phyloP scores from a whole-genome alignment of 179 eudicot genomes.

The Beta macrorhiza region DNA sequence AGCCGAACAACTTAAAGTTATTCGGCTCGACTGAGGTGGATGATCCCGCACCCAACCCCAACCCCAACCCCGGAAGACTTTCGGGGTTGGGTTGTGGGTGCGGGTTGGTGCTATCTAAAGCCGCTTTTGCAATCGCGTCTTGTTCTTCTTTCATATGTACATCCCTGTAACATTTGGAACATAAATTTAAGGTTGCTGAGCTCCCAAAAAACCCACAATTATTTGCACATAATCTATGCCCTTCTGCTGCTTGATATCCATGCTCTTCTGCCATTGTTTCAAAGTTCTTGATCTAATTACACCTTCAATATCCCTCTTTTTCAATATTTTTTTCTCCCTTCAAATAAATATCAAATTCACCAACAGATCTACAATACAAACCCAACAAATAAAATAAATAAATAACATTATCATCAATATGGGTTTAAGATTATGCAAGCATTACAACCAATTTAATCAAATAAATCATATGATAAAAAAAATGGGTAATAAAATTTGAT shows the following conservation, averaged over 20 bases:
- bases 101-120: conserved; percentile 21
- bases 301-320: neutral
- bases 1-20: neutral
- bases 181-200: conserved; percentile 47
- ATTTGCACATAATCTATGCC: conserved; percentile 47
- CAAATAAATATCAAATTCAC: neutral
- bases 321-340: neutral
- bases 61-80: neutral
- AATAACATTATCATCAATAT: neutral
- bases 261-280: conserved; percentile 50
- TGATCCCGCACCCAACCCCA: neutral
- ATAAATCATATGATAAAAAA: neutral
- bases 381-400: neutral
- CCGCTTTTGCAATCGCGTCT: conserved; percentile 42
- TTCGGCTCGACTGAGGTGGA: neutral
- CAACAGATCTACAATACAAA: conserved; percentile 20
- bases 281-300: neutral
- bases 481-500: too few species aligned
- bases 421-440: too few species aligned
- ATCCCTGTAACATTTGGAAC: conserved; percentile 55
- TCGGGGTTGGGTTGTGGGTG: neutral
- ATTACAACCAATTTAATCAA: neutral
- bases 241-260: conserved; percentile 41
- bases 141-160: conserved; percentile 38
- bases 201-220: conserved; percentile 64